Base-by-base conservation (phyloP, 2,329 filamentous ascomycete species). In the Diplodia seriata region DNA sequence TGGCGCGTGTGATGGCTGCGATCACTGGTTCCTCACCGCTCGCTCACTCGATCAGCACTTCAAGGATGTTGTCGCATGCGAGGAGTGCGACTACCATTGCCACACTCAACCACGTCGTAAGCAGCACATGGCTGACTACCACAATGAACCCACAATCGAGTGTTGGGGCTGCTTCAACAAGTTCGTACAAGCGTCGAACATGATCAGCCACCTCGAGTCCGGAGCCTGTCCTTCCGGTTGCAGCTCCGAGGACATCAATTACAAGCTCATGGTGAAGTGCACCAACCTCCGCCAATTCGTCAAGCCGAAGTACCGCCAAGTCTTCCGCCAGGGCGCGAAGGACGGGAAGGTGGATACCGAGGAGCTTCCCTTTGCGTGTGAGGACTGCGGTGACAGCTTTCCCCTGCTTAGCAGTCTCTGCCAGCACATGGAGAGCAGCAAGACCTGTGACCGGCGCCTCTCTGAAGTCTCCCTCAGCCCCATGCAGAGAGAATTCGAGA, bases 171-270 rank as follows among this genome's bases (percentile, higher is more conserved):
- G 62, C 31, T 15, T 31, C 36, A 14, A 20, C 50, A 54, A 20
- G 33, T 43, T 55, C 33, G n/a, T 55, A 23, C 26, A 23, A 50
- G 2, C 47, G 15, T 47, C 62, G 8, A 36, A 49, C 50, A 55
- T 65, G 62, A 47, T 65, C 14, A 23, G 54, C 50, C 62, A 65
- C 38, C 62, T 65, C 8, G 62, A 65, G 26, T 43, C 49, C 33
- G 62, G 62, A 43, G 15, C 11, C 23, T 65, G 62, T n/a, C 14
- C 36, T 31, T 65, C 62, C 23, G 62, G 36, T 15, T 65, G 62
- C 62, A 11, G 23, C 36, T 49, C 54, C 8, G 18, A 31, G 15
- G 51, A 47, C 20, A 54, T 65, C 36, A 50, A 38, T 31, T 63
- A 51, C 59, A 20, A 15, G 8, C 50, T 65, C 14, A 47, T 65